Evolutionary conservation across 139 green algal genomes (phyloP), one percentile per base, ranked within the genome.

Genomic region (Eudorina sp.): DNA sequence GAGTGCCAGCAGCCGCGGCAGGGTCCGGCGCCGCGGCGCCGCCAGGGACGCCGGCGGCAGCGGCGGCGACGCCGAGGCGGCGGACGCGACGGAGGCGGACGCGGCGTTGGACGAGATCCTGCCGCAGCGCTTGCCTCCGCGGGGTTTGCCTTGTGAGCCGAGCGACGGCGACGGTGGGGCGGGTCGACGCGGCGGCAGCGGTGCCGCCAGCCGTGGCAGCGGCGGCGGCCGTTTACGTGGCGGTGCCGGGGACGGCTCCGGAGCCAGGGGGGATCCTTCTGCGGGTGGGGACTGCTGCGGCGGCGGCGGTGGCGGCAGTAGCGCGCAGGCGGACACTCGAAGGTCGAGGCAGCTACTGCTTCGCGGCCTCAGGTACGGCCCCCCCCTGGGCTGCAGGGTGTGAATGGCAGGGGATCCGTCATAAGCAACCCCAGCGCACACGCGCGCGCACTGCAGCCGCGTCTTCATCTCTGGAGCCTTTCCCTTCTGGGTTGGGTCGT

Each of bases 311-410:
- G 45, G 45, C 29, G 43, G 13, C 45, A 8, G 46, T 21, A 34
- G 40, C 40, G 40, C 40, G 41, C 41, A 45, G 46, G 29, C 73
- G 11, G 45, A 18, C 21, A 27, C 27, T 23, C 70, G 41, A 27
- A 40, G 70, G 16, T 34, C 41, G 6, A 53, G 36, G 41, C 70
- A 41, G 41, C 40, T 81, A 2, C 46, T 81, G 25, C 73, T 81
- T 16, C 43, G 73, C 13, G 45, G 73, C 18, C 45, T 81, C 70
- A 79, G 70, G 70, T 79, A 76, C n/a, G n/a, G n/a, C n/a, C n/a
- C n/a, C n/a, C n/a, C n/a, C n/a, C n/a, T n/a, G n/a, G n/a, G n/a
- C n/a, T n/a, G n/a, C n/a, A n/a, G n/a, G n/a, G n/a, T n/a, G n/a
- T n/a, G n/a, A n/a, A n/a, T n/a, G n/a, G n/a, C n/a, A n/a, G n/a